Conservation (phyloP, 2,329 filamentous ascomycete species). For the Neopestalotiopsis sp. region DNA sequence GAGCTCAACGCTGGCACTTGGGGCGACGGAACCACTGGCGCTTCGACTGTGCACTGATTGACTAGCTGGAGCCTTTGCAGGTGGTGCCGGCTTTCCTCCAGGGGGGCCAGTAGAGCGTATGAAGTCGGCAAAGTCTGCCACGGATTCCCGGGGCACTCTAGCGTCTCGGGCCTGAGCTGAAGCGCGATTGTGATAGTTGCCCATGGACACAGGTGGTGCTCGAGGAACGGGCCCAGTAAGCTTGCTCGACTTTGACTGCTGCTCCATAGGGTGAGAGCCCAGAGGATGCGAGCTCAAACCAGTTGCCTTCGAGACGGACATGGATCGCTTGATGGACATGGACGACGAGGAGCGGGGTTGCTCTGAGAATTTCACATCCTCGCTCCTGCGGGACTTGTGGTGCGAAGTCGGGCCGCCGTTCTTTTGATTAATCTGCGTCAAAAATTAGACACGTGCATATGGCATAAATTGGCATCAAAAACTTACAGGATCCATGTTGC, state of each 20-base stretch:
- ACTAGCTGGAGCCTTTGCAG: slow-evolving; percentile 30
- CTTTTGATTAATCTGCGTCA: slow-evolving; percentile 28
- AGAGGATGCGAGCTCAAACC: slow-evolving; percentile 44
- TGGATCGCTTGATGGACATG: slow-evolving; percentile 41
- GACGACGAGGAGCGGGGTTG: slow-evolving; percentile 51
- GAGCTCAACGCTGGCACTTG: slow-evolving; percentile 42
- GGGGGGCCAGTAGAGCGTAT: slow-evolving; percentile 82
- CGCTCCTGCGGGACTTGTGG: slow-evolving; percentile 50
- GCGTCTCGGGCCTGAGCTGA: slow-evolving; percentile 70
- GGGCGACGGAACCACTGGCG: slow-evolving; percentile 36
- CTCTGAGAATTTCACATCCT: slow-evolving; percentile 47
- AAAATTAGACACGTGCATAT: background rate
- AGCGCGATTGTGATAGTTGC: slow-evolving; percentile 37
- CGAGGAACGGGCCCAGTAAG: slow-evolving; percentile 35
- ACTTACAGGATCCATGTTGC: slow-evolving; percentile 75
- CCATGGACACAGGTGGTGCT: slow-evolving; percentile 35
- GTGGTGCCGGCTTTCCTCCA: slow-evolving; percentile 37
- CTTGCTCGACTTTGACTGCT: slow-evolving; percentile 29
- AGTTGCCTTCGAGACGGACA: slow-evolving; percentile 47
- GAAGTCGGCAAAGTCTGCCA: slow-evolving; percentile 86
- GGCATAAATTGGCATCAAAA: background rate
- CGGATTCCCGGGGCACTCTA: slow-evolving; percentile 71
- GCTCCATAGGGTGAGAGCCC: slow-evolving; percentile 28
- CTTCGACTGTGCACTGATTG: slow-evolving; percentile 34
- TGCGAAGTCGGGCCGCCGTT: slow-evolving; percentile 45